A percentile compares a stretch with the other conserved stretches of the same genome.
phyloP scores from a whole-genome alignment of 768 basidiomycete species.

The Psilocybe azurescens region DNA sequence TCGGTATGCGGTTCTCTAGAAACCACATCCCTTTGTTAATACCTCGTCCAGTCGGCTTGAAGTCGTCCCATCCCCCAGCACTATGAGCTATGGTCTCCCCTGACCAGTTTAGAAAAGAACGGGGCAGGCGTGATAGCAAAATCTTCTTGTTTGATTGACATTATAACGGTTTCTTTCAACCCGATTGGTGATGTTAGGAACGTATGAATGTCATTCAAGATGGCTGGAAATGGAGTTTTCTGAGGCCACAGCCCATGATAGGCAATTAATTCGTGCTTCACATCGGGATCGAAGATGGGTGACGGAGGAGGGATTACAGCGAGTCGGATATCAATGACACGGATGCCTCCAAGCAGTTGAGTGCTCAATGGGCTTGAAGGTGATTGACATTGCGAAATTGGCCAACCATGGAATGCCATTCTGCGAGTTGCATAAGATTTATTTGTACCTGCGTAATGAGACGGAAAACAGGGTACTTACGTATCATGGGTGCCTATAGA shows the following conservation, averaged over 20 bases:
- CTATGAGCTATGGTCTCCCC: conserved; percentile 63
- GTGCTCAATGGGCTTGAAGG: conserved; percentile 58
- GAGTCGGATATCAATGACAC: conserved; percentile 83
- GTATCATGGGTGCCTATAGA: conserved; percentile 71
- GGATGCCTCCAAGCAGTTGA: conserved; percentile 81
- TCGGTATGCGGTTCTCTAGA: conserved; percentile 80
- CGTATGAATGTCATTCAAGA: conserved; percentile 61
- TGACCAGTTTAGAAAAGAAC: conserved; percentile 69
- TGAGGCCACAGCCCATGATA: conserved; percentile 84
- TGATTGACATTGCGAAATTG: conserved; percentile 87
- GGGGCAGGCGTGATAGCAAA: conserved; percentile 43
- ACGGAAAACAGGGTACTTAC: conserved; percentile 39
- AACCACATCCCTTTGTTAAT: conserved; percentile 67
- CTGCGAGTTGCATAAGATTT: conserved; percentile 35
- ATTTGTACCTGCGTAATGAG: neutral
- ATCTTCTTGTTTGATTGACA: conserved; percentile 93
- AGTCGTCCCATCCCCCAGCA: conserved; percentile 47
- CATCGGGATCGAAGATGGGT: conserved; percentile 12
- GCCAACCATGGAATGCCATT: conserved; percentile 87
- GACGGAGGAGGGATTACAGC: conserved; percentile 51
- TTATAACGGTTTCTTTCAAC: conserved; percentile 74
- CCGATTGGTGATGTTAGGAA: conserved; percentile 68
- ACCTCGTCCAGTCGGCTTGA: neutral
- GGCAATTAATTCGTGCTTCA: conserved; percentile 57
- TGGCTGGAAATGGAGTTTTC: conserved; percentile 65